Conservation (phyloP, 2,329 filamentous ascomycete genomes). For the Alternaria rosae region DNA sequence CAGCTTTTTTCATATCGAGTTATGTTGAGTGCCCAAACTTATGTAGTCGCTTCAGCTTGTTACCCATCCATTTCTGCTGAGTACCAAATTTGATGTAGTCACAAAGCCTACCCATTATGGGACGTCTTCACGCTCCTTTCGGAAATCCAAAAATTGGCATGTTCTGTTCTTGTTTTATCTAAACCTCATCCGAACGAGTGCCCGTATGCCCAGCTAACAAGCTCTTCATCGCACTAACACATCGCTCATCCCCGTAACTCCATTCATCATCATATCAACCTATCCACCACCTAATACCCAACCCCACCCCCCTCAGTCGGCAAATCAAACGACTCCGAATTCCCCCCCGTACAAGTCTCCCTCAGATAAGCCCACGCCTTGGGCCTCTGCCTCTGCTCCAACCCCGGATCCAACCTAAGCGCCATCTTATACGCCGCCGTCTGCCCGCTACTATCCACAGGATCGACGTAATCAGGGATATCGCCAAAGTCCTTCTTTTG, state of each 20-base stretch:
- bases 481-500: constrained; percentile 25
- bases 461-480: neutral
- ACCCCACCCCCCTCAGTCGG: constrained; percentile 1
- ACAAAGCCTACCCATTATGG: neutral
- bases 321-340: neutral
- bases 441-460: neutral
- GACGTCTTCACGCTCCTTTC: neutral
- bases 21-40: too few species aligned
- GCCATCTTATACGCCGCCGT: constrained; percentile 1
- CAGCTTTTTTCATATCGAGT: too few species aligned
- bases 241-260: neutral
- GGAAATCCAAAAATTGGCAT: too few species aligned
- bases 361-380: neutral
- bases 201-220: neutral
- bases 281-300: neutral
- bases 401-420: neutral
- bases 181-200: neutral
- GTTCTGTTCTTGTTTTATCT: too few species aligned
- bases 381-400: neutral
- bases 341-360: neutral
- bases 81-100: neutral
- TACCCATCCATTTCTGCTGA: too few species aligned
- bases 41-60: too few species aligned
- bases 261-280: neutral
- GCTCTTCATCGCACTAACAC: neutral